Base-by-base conservation (phyloP, 768 basidiomycete genomes). In the Clavaria fumosa region DNA sequence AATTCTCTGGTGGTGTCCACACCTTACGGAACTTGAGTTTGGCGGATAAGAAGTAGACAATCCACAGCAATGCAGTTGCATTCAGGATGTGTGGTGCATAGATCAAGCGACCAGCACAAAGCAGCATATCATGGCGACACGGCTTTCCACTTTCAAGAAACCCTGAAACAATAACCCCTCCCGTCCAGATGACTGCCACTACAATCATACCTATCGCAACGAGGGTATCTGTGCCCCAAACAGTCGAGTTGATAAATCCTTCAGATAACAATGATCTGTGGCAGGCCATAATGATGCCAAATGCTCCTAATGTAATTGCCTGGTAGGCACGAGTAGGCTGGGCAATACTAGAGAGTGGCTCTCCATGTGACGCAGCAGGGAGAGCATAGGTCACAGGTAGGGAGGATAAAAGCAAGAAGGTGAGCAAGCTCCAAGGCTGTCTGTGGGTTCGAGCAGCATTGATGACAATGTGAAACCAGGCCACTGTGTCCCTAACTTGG, bases 21-120 rank as follows among this genome's bases (percentile, higher is more conserved):
- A 34, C 12, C 33, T 17, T n/a, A n/a, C n/a, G 19, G 18, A 34
- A 20, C 14, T 20, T 14, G 33, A 14, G 22, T 14, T 34, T 34
- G 33, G 33, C 19, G 11, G 33, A 34, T 17, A 34, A 20, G 18
- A 20, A 34, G 33, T 34, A 34, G 33, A 34, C 17, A 21, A 34
- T 11, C 33, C 33, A 34, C 14, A 34, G 17, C 12, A 34, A 17
- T 14, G 22, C 33, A 21, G 33, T 34, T 12, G 33, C 33, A 34
- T 34, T 34, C 10, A 34, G 33, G 14, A 34, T 20, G 17, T 34
- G 33, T 15, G 33, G 33, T 14, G 19, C 14, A 34, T 34, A 34
- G 33, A 34, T 20, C 33, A 34, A 15, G 12, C 33, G 33, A 14
- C 14, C 33, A 11, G 33, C 33, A 17, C 33, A 34, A 34, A 34